phyloP scores from a whole-genome alignment of 305 asterid genomes.

The Fraxinus latifolia region DNA sequence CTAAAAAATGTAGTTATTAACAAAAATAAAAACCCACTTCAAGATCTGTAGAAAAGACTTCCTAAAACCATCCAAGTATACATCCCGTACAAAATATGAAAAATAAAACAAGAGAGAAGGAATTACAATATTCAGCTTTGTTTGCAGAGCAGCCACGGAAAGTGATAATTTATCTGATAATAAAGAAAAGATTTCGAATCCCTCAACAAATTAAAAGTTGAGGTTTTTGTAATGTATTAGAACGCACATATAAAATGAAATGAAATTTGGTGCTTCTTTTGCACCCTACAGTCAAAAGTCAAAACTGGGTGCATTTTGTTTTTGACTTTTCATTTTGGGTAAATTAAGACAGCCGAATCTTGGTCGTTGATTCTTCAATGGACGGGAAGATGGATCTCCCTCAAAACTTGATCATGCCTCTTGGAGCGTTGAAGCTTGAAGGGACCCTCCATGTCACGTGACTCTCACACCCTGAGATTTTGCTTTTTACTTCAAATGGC shows the following conservation, averaged over 20 bases:
- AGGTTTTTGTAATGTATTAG: not conserved
- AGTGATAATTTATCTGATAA: not conserved
- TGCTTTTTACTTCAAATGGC: not conserved
- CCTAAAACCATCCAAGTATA: conserved; percentile 5
- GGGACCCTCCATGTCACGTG: not conserved
- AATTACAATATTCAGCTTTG: conserved; percentile 8
- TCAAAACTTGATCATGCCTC: conserved; percentile 18
- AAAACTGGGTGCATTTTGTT: not conserved
- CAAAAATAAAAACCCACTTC: conserved; percentile 40
- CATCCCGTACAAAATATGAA: conserved; percentile 5
- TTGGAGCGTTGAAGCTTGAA: not conserved
- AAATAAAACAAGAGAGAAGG: not conserved
- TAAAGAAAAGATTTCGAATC: not conserved
- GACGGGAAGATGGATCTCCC: conserved; percentile 37
- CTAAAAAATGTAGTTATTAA: conserved; percentile 4
- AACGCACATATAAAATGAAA: not conserved
- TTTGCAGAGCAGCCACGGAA: conserved; percentile 9
- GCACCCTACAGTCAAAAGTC: not conserved
- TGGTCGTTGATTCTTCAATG: conserved; percentile 27
- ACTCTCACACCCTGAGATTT: not conserved
- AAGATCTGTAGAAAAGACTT: conserved; percentile 35
- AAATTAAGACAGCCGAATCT: conserved; percentile 18
- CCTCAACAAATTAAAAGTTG: not conserved
- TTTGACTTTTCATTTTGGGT: conserved; percentile 2
- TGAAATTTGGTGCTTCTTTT: not conserved